Base-by-base conservation (phyloP, 129 eudicot genomes). In the Arctium minus region DNA sequence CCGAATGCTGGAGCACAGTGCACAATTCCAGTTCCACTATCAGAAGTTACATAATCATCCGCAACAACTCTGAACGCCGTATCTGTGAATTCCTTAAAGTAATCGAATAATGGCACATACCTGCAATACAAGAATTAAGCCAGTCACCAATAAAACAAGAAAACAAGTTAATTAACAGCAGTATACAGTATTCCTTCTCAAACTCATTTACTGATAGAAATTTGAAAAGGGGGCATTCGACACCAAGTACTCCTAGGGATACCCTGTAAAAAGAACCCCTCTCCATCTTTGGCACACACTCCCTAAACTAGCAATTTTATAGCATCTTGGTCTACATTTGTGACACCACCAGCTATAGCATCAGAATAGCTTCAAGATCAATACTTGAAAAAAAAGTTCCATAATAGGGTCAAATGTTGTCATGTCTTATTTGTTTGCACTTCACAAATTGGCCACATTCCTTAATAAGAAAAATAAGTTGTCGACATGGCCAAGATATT, bases 1-100 rank as follows among this genome's bases (percentile, higher is more conserved):
- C 97, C 97, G 79, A 92, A 92, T 56, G 97, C 97, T 40, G 97
- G 97, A 76, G 97, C 97, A 83, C 92, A 88, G 67, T 92, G 94
- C 37, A 92, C 97, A 70, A 92, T 85, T 81, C 97, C 97, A 83
- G 93, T 88, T 22, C 97, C 97, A 73, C 97, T 90, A 76, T 92
- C 97, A 78, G 89, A 80, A 13, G 97, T 92, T 44, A 92, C 97
- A 79, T 92, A 92, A 86, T 88, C 86, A 81, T 92, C 97, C n/a
- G 97, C 88, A 40, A 92, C 91, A 78, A 92, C 97, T 79, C 73
- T 85, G 68, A 92, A 92, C 69, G 97, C 94, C 83, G 88, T 89
- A 67, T 90, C 89, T 12, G 89, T 50, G 77, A 84, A 92, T 38
- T 92, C 97, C 78, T 60, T 80, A 75, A 92, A 92, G 89, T 89